phyloP scores from a whole-genome alignment of 768 basidiomycete genomes.

The Amanita jacksonii region DNA sequence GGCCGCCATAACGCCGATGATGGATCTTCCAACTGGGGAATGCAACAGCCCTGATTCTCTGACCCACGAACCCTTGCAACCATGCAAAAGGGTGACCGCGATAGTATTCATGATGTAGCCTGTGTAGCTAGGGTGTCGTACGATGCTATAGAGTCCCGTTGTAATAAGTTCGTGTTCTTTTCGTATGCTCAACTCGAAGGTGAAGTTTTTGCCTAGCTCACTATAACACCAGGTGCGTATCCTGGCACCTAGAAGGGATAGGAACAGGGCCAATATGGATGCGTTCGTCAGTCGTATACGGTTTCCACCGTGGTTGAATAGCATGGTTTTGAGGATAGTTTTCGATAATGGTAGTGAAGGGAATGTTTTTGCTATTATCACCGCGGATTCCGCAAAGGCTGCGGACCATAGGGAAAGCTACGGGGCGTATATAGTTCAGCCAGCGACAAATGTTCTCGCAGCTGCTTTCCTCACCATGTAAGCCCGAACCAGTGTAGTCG shows the following conservation, averaged over 20 bases:
- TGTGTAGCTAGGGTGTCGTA: conserved; percentile 42
- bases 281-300: not conserved
- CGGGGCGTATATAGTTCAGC: too few species aligned
- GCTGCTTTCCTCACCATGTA: not conserved
- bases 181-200: conserved; percentile 41
- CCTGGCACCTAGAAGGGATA: not conserved
- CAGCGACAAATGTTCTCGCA: too few species aligned
- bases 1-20: conserved; percentile 19
- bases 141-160: conserved; percentile 35
- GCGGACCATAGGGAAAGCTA: not conserved
- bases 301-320: not conserved
- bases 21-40: conserved; percentile 20
- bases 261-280: too few species aligned
- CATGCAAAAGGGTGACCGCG: conserved; percentile 27
- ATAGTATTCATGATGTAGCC: conserved; percentile 27
- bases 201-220: conserved; percentile 38
- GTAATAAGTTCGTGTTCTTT: conserved; percentile 36
- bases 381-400: not conserved
- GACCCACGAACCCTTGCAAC: conserved; percentile 32
- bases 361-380: not conserved
- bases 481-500: not conserved
- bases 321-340: not conserved
- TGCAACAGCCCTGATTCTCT: conserved; percentile 31
- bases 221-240: conserved; percentile 34
- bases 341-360: not conserved